These are phyloP conservation scores for Tephrocybe sp. DNA, from an alignment of 768 basidiomycete genomes.

Conservation along the genomic window DNA sequence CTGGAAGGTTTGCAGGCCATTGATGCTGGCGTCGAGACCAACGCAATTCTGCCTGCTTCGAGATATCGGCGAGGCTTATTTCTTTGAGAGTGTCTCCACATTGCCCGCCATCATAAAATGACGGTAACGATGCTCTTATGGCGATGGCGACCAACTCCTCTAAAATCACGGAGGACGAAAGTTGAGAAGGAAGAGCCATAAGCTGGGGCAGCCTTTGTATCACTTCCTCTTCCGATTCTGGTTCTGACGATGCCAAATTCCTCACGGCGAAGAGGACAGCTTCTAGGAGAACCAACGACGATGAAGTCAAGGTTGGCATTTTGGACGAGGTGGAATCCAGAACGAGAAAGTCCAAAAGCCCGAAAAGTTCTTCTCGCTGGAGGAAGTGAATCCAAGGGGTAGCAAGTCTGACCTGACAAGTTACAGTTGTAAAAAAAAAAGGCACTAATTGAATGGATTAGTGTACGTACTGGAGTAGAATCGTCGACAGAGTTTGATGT, in stretches of 20 bases:
- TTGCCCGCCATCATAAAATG: conserved; percentile 31
- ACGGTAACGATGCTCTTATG: conserved; percentile 39
- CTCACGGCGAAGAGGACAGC: conserved; percentile 37
- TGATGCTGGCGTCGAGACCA: conserved; percentile 31
- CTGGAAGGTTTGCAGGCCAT: conserved; percentile 23
- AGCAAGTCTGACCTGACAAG: conserved; percentile 23
- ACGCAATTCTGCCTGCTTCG: conserved; percentile 25
- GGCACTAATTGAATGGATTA: background rate
- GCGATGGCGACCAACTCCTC: conserved; percentile 49
- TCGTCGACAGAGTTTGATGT: background rate
- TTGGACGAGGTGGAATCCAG: conserved; percentile 36
- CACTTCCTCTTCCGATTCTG: conserved; percentile 23
- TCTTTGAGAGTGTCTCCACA: conserved; percentile 11
- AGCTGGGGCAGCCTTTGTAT: conserved; percentile 36
- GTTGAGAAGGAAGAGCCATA: conserved; percentile 31
- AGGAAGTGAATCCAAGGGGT: conserved; percentile 62
- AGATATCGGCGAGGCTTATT: conserved; percentile 18
- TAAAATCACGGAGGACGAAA: conserved; percentile 31
- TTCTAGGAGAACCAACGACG: conserved; percentile 27
- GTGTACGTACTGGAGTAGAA: conserved; percentile 1
- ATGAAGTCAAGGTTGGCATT: conserved; percentile 4
- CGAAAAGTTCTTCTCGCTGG: conserved; percentile 37
- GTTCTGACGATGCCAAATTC: conserved; percentile 17
- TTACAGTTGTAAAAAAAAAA: background rate
- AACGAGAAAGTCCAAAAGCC: conserved; percentile 43